These are phyloP conservation scores for Penicillium sp. DNA, from an alignment of 2,329 filamentous ascomycete species.

Conservation along the genomic window DNA sequence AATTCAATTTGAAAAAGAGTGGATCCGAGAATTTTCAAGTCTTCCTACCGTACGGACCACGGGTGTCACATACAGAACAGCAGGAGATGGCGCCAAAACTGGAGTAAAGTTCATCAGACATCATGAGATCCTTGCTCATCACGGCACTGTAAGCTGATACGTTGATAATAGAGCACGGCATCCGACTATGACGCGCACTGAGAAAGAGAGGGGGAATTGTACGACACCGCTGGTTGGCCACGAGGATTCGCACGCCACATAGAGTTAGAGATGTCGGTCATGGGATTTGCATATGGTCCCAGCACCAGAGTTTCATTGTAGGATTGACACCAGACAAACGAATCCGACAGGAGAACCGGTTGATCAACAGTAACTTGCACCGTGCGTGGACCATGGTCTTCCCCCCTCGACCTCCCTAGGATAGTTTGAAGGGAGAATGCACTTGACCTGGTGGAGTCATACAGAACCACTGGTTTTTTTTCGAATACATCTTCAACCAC, in stretches of 20 bases:
- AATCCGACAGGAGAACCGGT: too few relatives aligned
- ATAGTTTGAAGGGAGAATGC: too few relatives aligned
- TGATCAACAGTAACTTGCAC: too few relatives aligned
- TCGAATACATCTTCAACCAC: too few relatives aligned
- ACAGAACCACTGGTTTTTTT: too few relatives aligned
- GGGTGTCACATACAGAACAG: too few relatives aligned
- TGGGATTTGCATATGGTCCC: constrained; percentile 6
- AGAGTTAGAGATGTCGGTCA: constrained; percentile 10
- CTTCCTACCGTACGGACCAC: too few relatives aligned
- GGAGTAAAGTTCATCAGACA: neutral
- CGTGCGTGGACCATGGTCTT: too few relatives aligned
- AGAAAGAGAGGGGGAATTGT: constrained; percentile 6
- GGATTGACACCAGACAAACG: neutral
- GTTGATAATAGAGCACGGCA: constrained; percentile 8
- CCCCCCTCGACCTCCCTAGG: too few relatives aligned
- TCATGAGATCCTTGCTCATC: constrained; percentile 12
- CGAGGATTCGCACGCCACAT: constrained; percentile 16
- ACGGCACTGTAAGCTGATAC: constrained; percentile 11
- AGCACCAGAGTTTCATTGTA: neutral
- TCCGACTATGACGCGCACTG: constrained; percentile 5
- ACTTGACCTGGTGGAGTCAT: too few relatives aligned
- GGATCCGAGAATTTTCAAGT: neutral
- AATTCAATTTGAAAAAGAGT: neutral
- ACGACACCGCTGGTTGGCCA: constrained; percentile 16
- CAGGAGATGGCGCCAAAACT: too few relatives aligned